These are phyloP conservation scores for Pythium angustatum DNA, from an alignment of 352 stramenopile species.

Conservation along the genomic window DNA sequence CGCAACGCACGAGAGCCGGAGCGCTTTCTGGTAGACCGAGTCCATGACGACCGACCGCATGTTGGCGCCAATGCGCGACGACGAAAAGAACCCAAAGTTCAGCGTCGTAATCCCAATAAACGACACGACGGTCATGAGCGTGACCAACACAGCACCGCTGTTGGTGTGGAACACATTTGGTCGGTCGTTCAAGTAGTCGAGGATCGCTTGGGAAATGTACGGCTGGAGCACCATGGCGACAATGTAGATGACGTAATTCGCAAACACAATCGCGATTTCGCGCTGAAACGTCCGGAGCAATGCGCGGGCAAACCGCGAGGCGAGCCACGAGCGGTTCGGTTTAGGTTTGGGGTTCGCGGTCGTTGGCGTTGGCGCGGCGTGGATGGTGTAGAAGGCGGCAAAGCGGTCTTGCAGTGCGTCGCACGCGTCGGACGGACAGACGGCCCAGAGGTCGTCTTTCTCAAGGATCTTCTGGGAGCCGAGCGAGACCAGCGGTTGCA, in stretches of 20 bases:
- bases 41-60: conserved; percentile 43
- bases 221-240: conserved; percentile 38
- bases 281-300: conserved; percentile 31
- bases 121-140: conserved; percentile 36
- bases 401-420: conserved; percentile 34
- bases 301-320: conserved; percentile 30
- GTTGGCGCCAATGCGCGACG: conserved; percentile 36
- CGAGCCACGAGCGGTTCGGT: conserved; percentile 6
- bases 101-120: conserved; percentile 37
- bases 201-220: conserved; percentile 37
- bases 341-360: not conserved
- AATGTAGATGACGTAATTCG: conserved; percentile 33
- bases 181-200: conserved; percentile 36
- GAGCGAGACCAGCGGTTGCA: conserved; percentile 41
- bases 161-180: conserved; percentile 31
- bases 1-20: conserved; percentile 35
- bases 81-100: conserved; percentile 38
- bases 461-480: conserved; percentile 39
- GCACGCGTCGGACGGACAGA: conserved; percentile 33
- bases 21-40: conserved; percentile 40
- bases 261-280: conserved; percentile 32
- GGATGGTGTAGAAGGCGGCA: conserved; percentile 23
- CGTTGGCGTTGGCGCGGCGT: not conserved
- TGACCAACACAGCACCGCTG: conserved; percentile 35
- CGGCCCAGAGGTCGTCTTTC: conserved; percentile 43